Evolutionary conservation across 2,329 filamentous ascomycete species (phyloP).

Genomic region (Xylariaceae sp.): DNA sequence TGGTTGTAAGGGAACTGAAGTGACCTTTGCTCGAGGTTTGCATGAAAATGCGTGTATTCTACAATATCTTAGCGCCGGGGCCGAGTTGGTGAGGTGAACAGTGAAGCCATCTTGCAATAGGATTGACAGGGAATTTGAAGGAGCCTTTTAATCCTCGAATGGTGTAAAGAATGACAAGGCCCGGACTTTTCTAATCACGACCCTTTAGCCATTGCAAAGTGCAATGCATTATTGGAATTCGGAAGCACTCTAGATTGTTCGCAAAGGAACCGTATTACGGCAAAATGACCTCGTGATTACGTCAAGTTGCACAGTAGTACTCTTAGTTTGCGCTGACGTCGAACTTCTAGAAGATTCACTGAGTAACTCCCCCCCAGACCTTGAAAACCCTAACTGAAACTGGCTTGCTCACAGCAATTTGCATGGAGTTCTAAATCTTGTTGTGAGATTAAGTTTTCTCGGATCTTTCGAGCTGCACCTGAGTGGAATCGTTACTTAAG

Average conservation of each 20-base stretch:
- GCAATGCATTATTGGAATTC: neutral
- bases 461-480: too few relatives aligned
- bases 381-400: neutral
- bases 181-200: neutral
- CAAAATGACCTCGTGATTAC: slow-evolving; percentile 17
- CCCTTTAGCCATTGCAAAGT: neutral
- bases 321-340: neutral
- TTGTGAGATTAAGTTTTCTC: too few relatives aligned
- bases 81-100: neutral
- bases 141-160: neutral
- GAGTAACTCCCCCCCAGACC: neutral
- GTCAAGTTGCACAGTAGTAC: slow-evolving; percentile 9
- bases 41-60: slow-evolving; percentile 30
- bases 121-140: slow-evolving; percentile 1
- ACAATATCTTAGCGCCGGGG: slow-evolving; percentile 14
- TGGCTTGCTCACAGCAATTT: too few relatives aligned
- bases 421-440: too few relatives aligned
- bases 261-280: neutral
- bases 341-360: neutral
- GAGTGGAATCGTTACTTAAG: neutral
- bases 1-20: neutral
- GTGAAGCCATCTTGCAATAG: slow-evolving; percentile 4
- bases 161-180: neutral
- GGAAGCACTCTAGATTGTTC: neutral
- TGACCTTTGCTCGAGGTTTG: slow-evolving; percentile 16